Evolutionary conservation across 352 stramenopile genomes (phyloP), one percentile per base, ranked within the genome.

Genomic region (Globisporangium mamillatum): DNA sequence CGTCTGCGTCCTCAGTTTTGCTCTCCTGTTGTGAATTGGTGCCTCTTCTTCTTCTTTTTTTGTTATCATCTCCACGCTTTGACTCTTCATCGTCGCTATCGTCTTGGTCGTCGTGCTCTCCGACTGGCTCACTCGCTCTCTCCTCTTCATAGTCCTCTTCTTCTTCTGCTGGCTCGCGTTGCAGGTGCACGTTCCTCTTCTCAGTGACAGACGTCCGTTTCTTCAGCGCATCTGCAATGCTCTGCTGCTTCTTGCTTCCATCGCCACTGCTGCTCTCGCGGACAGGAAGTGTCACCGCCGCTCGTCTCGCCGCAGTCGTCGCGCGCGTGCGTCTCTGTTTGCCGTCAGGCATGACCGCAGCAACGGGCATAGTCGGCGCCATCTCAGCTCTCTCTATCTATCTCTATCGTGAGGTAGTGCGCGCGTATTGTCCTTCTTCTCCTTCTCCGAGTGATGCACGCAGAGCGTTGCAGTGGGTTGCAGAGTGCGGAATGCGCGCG

Each of bases 241-340:
- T n/a, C 9, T 58, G 25, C 6, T 66, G 44, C 44, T 12, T 24
- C n/a, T 58, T 27, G 32, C 5, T 46, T 22, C 44, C 57, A 25
- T 10, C 3, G 36, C n/a, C 9, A 55, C 22, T 38, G 36, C 16
- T 48, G 34, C 34, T 41, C 20, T 32, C 27, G 25, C n/a, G 18
- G 18, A 55, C 32, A 32, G 25, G 22, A 25, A 22, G 5, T 6
- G n/a, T 24, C 10, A 36, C 61, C 2, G 60, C 67, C 2, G 60
- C 67, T 18, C 61, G 67, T 63, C 63, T 68, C 4, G 67, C 55
- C 14, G 54, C 60, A 3, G 58, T 71, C 20, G 32, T 46, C 29
- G 66, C 66, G 29, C 64, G 64, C 55, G 64, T 71, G 48, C 60
- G 66, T 5, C 66, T 60, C 60, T 53, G 50, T 59, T 25, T 54